Evolutionary conservation across 75 land plant species (phyloP).

Genomic region (Picea sitchensis): DNA sequence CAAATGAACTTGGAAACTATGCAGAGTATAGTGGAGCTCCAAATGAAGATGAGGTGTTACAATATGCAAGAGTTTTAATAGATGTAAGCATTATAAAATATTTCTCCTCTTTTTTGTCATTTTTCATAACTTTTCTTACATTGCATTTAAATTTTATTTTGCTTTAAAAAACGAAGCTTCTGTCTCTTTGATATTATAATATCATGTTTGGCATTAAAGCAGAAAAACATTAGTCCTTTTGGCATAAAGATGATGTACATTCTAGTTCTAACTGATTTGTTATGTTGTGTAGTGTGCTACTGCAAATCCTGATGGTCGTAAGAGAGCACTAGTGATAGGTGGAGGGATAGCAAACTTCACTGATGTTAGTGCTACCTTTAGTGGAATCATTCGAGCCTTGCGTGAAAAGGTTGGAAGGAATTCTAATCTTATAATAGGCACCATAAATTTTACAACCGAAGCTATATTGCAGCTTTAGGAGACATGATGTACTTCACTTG

Average conservation of each 20-base stretch:
- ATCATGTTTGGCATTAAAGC: background rate
- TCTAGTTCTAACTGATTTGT: background rate
- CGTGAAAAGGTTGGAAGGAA: conserved; percentile 46
- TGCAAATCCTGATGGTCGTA: conserved; percentile 50
- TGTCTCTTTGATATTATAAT: background rate
- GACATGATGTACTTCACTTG: background rate
- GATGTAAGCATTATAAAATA: conserved; percentile 25
- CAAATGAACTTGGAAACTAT: conserved; percentile 55
- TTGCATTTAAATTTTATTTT: background rate
- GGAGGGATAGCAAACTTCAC: conserved; percentile 65
- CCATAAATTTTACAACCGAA: background rate
- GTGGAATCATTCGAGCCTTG: conserved; percentile 52
- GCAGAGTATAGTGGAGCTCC: conserved; percentile 64
- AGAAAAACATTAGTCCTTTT: background rate
- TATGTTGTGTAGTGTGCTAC: conserved; percentile 43
- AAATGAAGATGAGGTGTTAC: conserved; percentile 52
- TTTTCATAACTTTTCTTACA: background rate
- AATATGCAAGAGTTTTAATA: conserved; percentile 53
- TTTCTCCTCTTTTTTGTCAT: background rate
- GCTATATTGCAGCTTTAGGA: no score
- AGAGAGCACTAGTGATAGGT: conserved; percentile 47
- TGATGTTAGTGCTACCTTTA: conserved; percentile 60
- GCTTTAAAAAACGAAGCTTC: background rate
- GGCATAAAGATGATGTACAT: background rate
- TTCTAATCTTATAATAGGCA: conserved; percentile 3